phyloP scores from a whole-genome alignment of 1,139 yeast genomes.

The Kodamaea sp. region DNA sequence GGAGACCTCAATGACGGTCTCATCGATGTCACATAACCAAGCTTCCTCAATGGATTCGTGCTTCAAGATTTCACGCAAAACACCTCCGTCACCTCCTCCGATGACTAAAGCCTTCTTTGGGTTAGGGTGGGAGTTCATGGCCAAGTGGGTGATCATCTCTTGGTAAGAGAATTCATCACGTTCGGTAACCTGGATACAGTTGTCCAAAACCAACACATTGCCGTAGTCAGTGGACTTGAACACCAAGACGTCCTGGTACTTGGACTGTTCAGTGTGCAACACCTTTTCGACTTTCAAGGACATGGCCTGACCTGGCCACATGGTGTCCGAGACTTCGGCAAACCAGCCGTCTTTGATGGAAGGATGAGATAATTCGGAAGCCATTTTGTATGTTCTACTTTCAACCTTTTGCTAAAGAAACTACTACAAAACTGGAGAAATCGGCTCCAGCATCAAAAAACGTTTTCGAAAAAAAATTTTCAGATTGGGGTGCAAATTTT shows the following conservation, averaged over 20 bases:
- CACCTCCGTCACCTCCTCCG: slow-evolving; percentile 99
- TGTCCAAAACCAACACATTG: slow-evolving; percentile 87
- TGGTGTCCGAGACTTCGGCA: slow-evolving; percentile 80
- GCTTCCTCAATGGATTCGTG: slow-evolving; percentile 83
- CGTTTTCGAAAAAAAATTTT: no score
- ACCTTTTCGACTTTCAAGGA: slow-evolving; percentile 78
- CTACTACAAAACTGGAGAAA: no score
- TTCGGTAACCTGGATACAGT: slow-evolving; percentile 90
- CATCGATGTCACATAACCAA: slow-evolving; percentile 89
- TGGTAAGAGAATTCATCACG: slow-evolving; percentile 94
- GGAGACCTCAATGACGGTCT: slow-evolving; percentile 79
- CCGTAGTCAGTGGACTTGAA: slow-evolving; percentile 89
- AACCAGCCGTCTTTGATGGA: slow-evolving; percentile 86
- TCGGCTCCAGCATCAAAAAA: no score
- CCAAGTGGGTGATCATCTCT: slow-evolving; percentile 92
- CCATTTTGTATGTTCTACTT: no score
- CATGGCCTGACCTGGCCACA: slow-evolving; percentile 98
- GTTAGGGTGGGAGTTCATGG: slow-evolving; percentile 84
- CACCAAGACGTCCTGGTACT: slow-evolving; percentile 78
- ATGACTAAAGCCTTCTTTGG: slow-evolving; percentile 88
- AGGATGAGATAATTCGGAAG: slow-evolving; percentile 64
- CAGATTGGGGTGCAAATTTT: no score
- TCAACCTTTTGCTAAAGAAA: no score
- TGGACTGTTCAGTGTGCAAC: slow-evolving; percentile 76
- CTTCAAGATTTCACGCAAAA: slow-evolving; percentile 86